phyloP scores from a whole-genome alignment of 2,329 filamentous ascomycete species.

The Fusarium avenaceum region DNA sequence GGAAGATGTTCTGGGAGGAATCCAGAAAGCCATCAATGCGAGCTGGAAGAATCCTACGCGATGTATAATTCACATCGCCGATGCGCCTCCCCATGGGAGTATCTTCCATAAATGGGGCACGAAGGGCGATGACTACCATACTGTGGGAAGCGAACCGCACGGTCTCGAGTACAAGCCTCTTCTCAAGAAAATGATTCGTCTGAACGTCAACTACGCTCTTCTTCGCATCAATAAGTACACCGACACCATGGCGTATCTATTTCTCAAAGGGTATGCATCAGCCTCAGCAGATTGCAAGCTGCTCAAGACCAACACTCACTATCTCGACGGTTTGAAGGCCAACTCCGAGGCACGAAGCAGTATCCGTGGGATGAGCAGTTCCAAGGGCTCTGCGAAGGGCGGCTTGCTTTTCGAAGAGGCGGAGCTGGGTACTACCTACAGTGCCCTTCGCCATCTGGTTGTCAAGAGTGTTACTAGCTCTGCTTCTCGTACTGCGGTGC shows the following conservation, averaged over 20 bases:
- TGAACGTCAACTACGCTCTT: conserved; percentile 31
- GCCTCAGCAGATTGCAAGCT: conserved; percentile 21
- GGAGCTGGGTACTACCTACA: conserved; percentile 15
- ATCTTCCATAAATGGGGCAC: conserved; percentile 4
- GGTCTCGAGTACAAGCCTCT: conserved; percentile 15
- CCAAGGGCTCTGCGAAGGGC: conserved; percentile 15
- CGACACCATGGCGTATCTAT: conserved; percentile 5
- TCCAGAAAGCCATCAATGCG: conserved; percentile 50
- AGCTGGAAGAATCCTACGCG: conserved; percentile 54
- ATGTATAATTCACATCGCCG: conserved; percentile 39
- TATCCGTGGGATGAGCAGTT: neutral
- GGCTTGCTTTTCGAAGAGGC: conserved; percentile 23
- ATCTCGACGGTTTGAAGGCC: neutral
- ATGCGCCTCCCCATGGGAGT: conserved; percentile 24
- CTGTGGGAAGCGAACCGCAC: conserved; percentile 16
- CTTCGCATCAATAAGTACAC: conserved; percentile 15
- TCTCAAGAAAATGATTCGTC: conserved; percentile 25
- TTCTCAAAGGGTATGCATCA: conserved; percentile 22
- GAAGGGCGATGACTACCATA: conserved; percentile 11
- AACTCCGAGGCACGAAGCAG: neutral
- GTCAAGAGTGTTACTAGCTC: conserved; percentile 33
- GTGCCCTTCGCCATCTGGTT: conserved; percentile 15
- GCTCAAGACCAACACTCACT: conserved; percentile 2
- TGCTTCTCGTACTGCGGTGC: conserved; percentile 24
- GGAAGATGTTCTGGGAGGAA: conserved; percentile 55